Percentiles rank a stretch among this genome's conserved stretches.
Evolutionary conservation across 192 early-diverging fungal species (phyloP).

Genomic region (Coemansia sp.): DNA sequence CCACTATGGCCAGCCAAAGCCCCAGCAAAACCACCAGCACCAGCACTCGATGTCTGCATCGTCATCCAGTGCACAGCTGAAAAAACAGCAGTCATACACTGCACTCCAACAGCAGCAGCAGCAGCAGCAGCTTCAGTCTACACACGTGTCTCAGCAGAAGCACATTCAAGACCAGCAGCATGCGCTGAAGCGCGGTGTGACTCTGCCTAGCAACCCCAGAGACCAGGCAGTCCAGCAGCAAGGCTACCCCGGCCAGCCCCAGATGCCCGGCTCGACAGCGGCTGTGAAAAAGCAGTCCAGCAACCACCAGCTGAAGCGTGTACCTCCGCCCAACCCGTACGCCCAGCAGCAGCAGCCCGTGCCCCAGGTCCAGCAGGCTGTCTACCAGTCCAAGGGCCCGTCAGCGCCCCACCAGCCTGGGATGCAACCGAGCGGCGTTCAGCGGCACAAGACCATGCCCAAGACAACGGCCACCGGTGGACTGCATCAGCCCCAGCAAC

Average conservation of each 20-base stretch:
- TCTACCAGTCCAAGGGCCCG: conserved; percentile 28
- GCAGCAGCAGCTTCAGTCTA: conserved; percentile 1
- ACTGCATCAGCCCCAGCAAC: conserved; percentile 5
- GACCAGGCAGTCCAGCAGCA: conserved; percentile 14
- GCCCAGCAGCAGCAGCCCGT: conserved; percentile 30
- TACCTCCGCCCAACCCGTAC: conserved; percentile 24
- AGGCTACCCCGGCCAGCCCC: conserved; percentile 9
- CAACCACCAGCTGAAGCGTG: conserved; percentile 45
- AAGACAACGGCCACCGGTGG: conserved; percentile 9
- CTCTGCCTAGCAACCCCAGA: conserved; percentile 24
- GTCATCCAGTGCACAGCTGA: conserved; percentile 5
- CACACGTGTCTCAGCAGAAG: conserved; percentile 17
- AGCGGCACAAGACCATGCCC: conserved; percentile 37
- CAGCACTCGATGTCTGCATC: neutral
- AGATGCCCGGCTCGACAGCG: conserved; percentile 6
- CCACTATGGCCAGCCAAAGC: conserved; percentile 28
- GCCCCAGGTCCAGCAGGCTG: conserved; percentile 14
- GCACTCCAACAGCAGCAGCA: conserved; percentile 16
- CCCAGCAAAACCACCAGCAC: conserved; percentile 22
- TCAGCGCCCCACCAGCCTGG: conserved; percentile 13
- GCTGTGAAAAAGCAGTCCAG: conserved; percentile 37
- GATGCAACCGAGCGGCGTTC: conserved; percentile 18
- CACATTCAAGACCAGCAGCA: conserved; percentile 38
- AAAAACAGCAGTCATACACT: conserved; percentile 17
- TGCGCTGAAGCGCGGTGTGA: conserved; percentile 35